These are phyloP conservation scores for Candida pseudoviswanathii DNA, from an alignment of 1,139 yeast species.

Conservation along the genomic window DNA sequence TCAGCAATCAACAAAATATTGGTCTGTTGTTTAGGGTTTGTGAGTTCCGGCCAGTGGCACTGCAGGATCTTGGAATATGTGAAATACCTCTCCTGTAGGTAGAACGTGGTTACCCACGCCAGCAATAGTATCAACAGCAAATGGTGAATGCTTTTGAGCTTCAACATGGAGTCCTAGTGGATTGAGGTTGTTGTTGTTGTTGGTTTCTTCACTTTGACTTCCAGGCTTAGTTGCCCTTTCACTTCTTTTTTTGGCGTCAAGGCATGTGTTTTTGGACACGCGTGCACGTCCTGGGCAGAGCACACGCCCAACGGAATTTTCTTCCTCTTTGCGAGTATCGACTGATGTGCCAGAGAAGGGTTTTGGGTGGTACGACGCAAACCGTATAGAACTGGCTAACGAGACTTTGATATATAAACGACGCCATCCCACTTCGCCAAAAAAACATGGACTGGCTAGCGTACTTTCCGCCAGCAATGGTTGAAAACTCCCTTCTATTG, in stretches of 20 bases:
- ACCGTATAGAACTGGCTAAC: too few species aligned
- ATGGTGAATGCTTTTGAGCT: slow-evolving; percentile 21
- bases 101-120: slow-evolving; percentile 35
- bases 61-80: slow-evolving; percentile 29
- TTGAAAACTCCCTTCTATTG: slow-evolving; percentile 1
- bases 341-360: background rate
- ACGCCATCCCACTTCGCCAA: too few species aligned
- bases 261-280: background rate
- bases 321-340: background rate
- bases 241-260: background rate
- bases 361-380: background rate
- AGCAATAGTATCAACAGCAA: slow-evolving; percentile 24
- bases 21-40: slow-evolving; percentile 4
- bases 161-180: slow-evolving; percentile 7
- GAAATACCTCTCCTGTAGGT: slow-evolving; percentile 35
- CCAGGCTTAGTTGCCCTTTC: background rate
- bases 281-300: background rate
- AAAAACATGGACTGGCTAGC: background rate
- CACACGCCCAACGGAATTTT: background rate
- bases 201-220: background rate
- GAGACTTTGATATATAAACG: too few species aligned
- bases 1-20: slow-evolving; percentile 45
- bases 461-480: background rate
- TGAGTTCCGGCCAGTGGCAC: slow-evolving; percentile 37
- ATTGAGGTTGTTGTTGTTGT: background rate